These are phyloP conservation scores for Aspergillus nanangensis DNA, from an alignment of 495 filamentous ascomycete species.

Conservation along the genomic window DNA sequence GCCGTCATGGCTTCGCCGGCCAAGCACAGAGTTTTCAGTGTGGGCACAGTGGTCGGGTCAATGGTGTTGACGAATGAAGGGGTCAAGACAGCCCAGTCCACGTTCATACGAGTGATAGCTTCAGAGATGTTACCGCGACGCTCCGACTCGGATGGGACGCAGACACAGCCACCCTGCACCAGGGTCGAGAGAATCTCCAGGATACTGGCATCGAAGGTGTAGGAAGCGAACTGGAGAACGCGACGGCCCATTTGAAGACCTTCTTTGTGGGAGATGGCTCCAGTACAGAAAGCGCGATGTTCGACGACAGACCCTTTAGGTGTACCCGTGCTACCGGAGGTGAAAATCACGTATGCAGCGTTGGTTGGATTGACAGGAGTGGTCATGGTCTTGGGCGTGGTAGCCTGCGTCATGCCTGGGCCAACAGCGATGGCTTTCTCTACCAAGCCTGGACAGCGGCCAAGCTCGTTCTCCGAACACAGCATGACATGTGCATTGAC, in stretches of 20 bases:
- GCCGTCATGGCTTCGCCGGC: slow-evolving; percentile 41
- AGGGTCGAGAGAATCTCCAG: slow-evolving; percentile 38
- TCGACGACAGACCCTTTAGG: slow-evolving; percentile 32
- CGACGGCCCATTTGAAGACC: slow-evolving; percentile 35
- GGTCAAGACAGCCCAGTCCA: slow-evolving; percentile 35
- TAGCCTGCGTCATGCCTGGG: slow-evolving; percentile 1
- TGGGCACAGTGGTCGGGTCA: slow-evolving; percentile 27
- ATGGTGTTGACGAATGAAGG: slow-evolving; percentile 35
- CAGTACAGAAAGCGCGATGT: slow-evolving; percentile 22
- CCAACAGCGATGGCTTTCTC: slow-evolving; percentile 14
- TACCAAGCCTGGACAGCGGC: slow-evolving; percentile 6
- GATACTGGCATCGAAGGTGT: slow-evolving; percentile 39
- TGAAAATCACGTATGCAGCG: slow-evolving; percentile 32
- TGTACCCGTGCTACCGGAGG: slow-evolving; percentile 31
- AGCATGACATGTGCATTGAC: slow-evolving; percentile 23
- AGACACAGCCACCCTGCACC: slow-evolving; percentile 38
- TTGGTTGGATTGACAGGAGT: slow-evolving; percentile 10
- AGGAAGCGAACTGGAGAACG: slow-evolving; percentile 40
- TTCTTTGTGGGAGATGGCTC: slow-evolving; percentile 12
- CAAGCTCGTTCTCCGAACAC: slow-evolving; percentile 13
- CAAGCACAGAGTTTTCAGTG: slow-evolving; percentile 27
- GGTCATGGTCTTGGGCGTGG: neutral
- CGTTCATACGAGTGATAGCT: slow-evolving; percentile 28
- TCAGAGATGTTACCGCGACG: slow-evolving; percentile 29
- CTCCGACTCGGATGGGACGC: slow-evolving; percentile 36